Evolutionary conservation across 192 early-diverging fungal genomes (phyloP).

Genomic region (Coemansia sp.): DNA sequence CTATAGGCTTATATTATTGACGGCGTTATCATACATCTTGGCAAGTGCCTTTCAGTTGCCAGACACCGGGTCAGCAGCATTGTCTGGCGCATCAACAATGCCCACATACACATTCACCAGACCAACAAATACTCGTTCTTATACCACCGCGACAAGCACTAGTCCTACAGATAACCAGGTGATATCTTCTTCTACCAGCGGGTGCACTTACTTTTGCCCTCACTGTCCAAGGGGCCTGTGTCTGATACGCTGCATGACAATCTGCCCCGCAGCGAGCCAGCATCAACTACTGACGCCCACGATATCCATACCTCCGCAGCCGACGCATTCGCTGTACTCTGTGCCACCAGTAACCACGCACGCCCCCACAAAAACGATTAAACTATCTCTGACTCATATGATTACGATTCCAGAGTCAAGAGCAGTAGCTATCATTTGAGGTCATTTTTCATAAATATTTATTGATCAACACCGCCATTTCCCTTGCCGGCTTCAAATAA

Average conservation of each 20-base stretch:
- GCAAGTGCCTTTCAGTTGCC: neutral
- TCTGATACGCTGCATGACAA: conserved; percentile 42
- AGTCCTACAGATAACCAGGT: neutral
- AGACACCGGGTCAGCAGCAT: neutral
- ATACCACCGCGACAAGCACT: neutral
- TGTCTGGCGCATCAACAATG: neutral
- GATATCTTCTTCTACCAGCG: conserved; percentile 1
- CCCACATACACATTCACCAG: neutral
- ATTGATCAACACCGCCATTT: neutral
- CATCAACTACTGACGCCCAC: neutral
- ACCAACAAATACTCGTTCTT: neutral
- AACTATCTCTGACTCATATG: neutral
- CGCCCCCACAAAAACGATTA: neutral
- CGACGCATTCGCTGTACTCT: neutral
- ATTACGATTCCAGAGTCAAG: neutral
- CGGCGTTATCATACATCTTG: neutral
- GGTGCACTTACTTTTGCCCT: conserved; percentile 46
- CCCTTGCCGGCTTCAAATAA: neutral
- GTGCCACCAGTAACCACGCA: neutral
- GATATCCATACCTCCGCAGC: neutral
- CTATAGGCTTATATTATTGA: neutral
- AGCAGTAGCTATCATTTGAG: neutral
- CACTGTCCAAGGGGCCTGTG: conserved; percentile 39
- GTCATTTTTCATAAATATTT: neutral
- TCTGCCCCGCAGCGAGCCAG: conserved; percentile 21